Base-by-base conservation (phyloP, 192 early-diverging fungal species). In the Entomortierella lignicola region DNA sequence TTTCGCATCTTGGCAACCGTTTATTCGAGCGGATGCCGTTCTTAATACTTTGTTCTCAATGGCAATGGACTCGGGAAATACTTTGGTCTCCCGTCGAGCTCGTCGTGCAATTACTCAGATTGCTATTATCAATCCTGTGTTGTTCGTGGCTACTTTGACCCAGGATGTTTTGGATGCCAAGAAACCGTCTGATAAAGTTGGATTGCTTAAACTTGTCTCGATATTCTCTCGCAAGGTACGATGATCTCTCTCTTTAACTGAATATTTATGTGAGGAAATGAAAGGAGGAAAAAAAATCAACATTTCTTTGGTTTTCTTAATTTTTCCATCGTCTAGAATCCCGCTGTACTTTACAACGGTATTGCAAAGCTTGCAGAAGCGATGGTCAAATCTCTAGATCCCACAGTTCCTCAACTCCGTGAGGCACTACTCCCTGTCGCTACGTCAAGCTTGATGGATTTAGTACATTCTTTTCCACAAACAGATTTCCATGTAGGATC, bases 361-460 rank as follows among this genome's bases (percentile, higher is more conserved):
- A 71, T 95, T 8, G 69, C 89, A 7, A 69, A 79, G 4, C 86
- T 96, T 26, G 83, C 90, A 2, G 94, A 94, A 60, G 89, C 91
- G 0, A 91, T 96, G 52, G 94, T 96, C 0, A 95, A 93, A 63
- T 90, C 90, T 31, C 68, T 96, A 29, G 94, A 96, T 72, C 94
- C 94, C 0, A 95, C 94, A 63, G 79, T 84, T 21, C 88, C 93
- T 0, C 75, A 88, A 41, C 81, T 94, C 68, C 81, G 94, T 21
- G 94, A 96, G 61, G 67, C 81, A 1, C 75, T 94, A 23, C 84
- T 94, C 26, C 87, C 83, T 11, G 80, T 81, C 29, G 90, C 83
- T 0, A 91, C 89, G 2, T 80, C 85, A 8, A 83, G 85, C 25
- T 61, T 89, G n/a, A 74, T 87, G 74, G 86, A 89, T 75, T 69